Conservation (phyloP, 2,329 filamentous ascomycete genomes). For the Talaromyces verruculosus region DNA sequence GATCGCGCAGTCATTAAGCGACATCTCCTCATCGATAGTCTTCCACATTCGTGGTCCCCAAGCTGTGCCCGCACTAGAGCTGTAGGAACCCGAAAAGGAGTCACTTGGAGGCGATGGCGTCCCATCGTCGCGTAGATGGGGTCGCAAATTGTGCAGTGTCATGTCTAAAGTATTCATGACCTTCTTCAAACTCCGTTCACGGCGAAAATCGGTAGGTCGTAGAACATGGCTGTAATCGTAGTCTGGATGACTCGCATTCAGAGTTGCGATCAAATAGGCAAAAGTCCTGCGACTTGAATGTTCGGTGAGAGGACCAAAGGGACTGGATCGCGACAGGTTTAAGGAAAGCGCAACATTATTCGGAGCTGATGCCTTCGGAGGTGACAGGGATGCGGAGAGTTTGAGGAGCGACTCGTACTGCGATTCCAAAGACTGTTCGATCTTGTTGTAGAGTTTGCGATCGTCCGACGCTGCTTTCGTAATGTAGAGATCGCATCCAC, state of each 20-base stretch:
- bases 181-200: slow-evolving; percentile 73
- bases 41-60: slow-evolving; percentile 94
- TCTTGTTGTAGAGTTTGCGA: slow-evolving; percentile 95
- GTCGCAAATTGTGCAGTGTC: slow-evolving; percentile 81
- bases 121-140: slow-evolving; percentile 50
- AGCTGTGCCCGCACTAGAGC: slow-evolving; percentile 55
- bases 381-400: slow-evolving; percentile 82
- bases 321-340: slow-evolving; percentile 80
- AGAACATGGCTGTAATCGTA: slow-evolving; percentile 96
- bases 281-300: slow-evolving; percentile 87
- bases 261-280: slow-evolving; percentile 91
- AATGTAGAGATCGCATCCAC: slow-evolving; percentile 94
- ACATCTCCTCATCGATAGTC: slow-evolving; percentile 92
- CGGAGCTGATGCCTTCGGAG: slow-evolving; percentile 64
- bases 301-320: slow-evolving; percentile 87
- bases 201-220: slow-evolving; percentile 83
- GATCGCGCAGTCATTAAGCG: slow-evolving; percentile 79
- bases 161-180: slow-evolving; percentile 88
- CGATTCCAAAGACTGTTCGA: slow-evolving; percentile 85
- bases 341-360: slow-evolving; percentile 62
- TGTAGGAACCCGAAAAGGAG: slow-evolving; percentile 49
- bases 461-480: slow-evolving; percentile 93
- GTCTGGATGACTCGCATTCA: slow-evolving; percentile 93
- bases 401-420: slow-evolving; percentile 87
- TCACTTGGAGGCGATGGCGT: slow-evolving; percentile 41